Evolutionary conservation across 176 grass and related monocot genomes (phyloP).

Genomic region (Avena atlantica): DNA sequence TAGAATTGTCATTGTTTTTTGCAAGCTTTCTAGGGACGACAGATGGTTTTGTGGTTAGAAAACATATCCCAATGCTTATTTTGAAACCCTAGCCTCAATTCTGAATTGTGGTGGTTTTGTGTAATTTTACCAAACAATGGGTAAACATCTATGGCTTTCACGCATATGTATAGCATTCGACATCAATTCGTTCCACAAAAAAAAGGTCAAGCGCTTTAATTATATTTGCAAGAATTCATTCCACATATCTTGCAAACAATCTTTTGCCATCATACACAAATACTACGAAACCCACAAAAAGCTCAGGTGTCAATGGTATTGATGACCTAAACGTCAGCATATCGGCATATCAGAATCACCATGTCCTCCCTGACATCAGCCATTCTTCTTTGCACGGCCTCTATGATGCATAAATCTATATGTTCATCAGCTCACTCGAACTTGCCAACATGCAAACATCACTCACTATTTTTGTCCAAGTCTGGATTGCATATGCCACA

Average conservation of each 20-base stretch:
- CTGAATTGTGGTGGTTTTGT: too few species aligned
- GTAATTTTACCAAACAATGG: too few species aligned
- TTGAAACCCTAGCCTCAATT: too few species aligned
- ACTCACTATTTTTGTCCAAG: background rate
- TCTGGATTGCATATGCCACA: background rate
- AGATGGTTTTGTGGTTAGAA: too few species aligned
- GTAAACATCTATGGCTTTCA: too few species aligned
- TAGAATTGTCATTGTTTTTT: too few species aligned
- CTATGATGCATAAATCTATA: background rate
- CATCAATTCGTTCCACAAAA: too few species aligned
- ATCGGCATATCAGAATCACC: background rate
- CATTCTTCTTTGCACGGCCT: background rate
- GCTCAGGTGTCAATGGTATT: constrained; percentile 1
- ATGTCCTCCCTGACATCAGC: background rate
- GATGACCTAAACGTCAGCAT: background rate
- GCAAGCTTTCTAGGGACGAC: too few species aligned
- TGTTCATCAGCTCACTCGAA: background rate
- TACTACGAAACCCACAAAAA: background rate
- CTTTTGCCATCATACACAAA: background rate
- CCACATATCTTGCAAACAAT: background rate
- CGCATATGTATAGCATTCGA: too few species aligned
- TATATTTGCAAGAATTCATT: background rate
- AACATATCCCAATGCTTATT: too few species aligned
- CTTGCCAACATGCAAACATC: background rate
- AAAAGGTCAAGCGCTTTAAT: background rate